Evolutionary conservation across 1,284 basidiomycete genomes (phyloP), one percentile per base, ranked within the genome.

Genomic region (Xerocomus amazonicus): DNA sequence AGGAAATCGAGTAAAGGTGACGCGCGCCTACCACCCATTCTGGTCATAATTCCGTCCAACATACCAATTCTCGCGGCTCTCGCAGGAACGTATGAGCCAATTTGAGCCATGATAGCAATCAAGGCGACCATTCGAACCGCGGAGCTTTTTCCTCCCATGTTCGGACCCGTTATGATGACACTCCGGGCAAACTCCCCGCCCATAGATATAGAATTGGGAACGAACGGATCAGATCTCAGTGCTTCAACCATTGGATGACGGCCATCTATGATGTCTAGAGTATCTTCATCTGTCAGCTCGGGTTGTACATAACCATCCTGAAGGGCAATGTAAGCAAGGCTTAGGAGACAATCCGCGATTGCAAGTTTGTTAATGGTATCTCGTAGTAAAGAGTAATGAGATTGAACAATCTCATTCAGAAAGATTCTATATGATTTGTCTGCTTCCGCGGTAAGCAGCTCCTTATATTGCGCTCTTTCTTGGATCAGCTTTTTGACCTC

Each of bases 231-330:
- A 1, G 83, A 72, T 35, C 82, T 74, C 13, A 92, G 68, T 12
- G 77, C 76, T 66, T 96, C 93, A 12, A 93, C 80, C 80, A 94
- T 86, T 0, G 87, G 88, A 68, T 93, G 90, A 9, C 88, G 76
- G 0, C 87, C 87, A 36, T 83, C 80, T n/a, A 77, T 66, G 29
- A 91, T 84, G 55, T 88, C 81, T 7, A 90, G 69, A 31, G 69
- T 65, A 51, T 81, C 76, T 34, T 77, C 76, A 9, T 83, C 76
- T 4, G 74, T 76, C 59, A 89, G 84, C 53, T 75, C 65, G 1
- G 88, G 87, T 45, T 80, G 79, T 33, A 83, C 79, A 59, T 92
- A 96, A 56, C 86, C 84, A 13, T 83, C 80, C 62, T 85, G 84
- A 31, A 87, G 71, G 0, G 88, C 87, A 31, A 81, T 80, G 51